Evolutionary conservation across 257 asterid genomes (phyloP).

Genomic region (Penstemon newberryi): DNA sequence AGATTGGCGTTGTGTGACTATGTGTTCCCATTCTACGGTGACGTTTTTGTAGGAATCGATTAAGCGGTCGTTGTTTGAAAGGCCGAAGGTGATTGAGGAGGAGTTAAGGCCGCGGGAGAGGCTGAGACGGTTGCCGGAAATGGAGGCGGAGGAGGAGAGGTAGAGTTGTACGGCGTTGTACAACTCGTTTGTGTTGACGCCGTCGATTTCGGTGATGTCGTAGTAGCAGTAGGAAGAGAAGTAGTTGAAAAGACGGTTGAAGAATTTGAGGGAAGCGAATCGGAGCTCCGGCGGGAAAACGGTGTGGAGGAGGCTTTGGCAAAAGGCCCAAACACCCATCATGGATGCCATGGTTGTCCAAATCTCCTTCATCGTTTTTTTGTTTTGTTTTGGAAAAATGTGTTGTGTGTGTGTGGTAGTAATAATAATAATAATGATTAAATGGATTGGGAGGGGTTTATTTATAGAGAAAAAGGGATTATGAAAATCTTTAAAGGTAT

Average conservation of each 20-base stretch:
- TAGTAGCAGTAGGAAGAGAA: conserved; percentile 64
- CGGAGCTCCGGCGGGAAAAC: conserved; percentile 72
- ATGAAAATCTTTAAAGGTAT: no score
- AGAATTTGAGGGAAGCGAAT: conserved; percentile 45
- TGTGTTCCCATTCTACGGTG: conserved; percentile 60
- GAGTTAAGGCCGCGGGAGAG: conserved; percentile 62
- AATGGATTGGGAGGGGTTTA: no score
- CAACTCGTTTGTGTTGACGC: conserved; percentile 69
- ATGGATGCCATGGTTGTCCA: conserved; percentile 70
- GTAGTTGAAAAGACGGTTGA: conserved; percentile 51
- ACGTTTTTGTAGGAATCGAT: conserved; percentile 40
- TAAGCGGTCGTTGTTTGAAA: conserved; percentile 60
- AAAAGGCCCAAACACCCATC: conserved; percentile 73
- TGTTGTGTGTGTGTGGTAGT: no score
- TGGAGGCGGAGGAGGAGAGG: conserved; percentile 63
- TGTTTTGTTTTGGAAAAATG: no score
- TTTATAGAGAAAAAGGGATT: no score
- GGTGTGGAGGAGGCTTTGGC: conserved; percentile 57
- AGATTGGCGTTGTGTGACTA: conserved; percentile 50
- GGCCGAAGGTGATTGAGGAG: conserved; percentile 59
- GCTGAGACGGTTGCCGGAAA: conserved; percentile 58
- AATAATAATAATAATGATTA: no score
- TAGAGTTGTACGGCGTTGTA: conserved; percentile 71
- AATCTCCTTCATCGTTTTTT: conserved; percentile 49
- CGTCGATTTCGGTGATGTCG: conserved; percentile 70